Conservation (phyloP, 2,329 filamentous ascomycete genomes). For the Ceratocystis eucalypticola region DNA sequence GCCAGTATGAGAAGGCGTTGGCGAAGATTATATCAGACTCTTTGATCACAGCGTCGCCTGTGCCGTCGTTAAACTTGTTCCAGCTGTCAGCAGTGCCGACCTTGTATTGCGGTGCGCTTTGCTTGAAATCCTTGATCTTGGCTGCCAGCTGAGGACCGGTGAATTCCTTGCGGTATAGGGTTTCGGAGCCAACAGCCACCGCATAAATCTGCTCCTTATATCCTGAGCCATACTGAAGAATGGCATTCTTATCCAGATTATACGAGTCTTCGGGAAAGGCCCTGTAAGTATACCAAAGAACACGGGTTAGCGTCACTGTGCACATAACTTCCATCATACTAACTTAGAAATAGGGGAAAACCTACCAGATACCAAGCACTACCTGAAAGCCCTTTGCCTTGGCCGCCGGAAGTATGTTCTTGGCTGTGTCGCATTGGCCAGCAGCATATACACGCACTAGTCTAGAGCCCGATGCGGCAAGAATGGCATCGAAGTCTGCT, state of each 20-base stretch:
- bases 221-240: slow-evolving; percentile 30
- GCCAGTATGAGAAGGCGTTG: slow-evolving; percentile 64
- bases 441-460: slow-evolving; percentile 55
- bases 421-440: slow-evolving; percentile 50
- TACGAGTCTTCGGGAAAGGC: slow-evolving; percentile 51
- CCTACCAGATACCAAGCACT: slow-evolving; percentile 55
- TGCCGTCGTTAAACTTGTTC: slow-evolving; percentile 59
- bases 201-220: slow-evolving; percentile 49
- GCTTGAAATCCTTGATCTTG: slow-evolving; percentile 49
- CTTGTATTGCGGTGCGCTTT: slow-evolving; percentile 38
- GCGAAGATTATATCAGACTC: slow-evolving; percentile 47
- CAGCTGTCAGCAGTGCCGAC: slow-evolving; percentile 59
- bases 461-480: slow-evolving; percentile 34
- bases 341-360: slow-evolving; percentile 4
- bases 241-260: slow-evolving; percentile 43
- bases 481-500: slow-evolving; percentile 49
- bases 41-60: slow-evolving; percentile 48
- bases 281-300: slow-evolving; percentile 27
- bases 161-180: slow-evolving; percentile 55
- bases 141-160: slow-evolving; percentile 44
- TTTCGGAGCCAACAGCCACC: slow-evolving; percentile 58
- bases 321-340: neutral
- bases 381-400: slow-evolving; percentile 52
- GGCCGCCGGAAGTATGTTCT: slow-evolving; percentile 51
- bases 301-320: neutral